These are phyloP conservation scores for Symbiodinium pilosum DNA, from an alignment of 73 alveolate genomes.

Conservation along the genomic window DNA sequence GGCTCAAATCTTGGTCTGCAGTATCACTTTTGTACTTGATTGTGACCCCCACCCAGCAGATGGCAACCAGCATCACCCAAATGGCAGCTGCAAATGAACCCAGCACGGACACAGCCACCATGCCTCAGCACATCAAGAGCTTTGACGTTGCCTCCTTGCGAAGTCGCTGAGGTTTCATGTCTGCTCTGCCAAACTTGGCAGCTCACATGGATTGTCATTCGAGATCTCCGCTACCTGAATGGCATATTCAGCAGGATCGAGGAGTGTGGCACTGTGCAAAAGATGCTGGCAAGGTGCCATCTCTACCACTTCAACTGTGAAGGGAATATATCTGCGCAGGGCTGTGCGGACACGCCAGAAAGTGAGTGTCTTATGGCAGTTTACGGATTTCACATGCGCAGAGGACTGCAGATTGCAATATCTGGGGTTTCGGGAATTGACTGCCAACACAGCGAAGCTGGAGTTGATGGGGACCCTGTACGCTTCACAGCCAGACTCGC, in stretches of 20 bases:
- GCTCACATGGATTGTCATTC: slow-evolving; percentile 38
- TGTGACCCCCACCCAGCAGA: not conserved
- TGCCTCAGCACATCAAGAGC: not conserved
- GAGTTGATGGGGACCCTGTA: no score
- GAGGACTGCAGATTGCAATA: no score
- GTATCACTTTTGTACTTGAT: not conserved
- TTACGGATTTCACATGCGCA: no score
- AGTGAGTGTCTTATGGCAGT: no score
- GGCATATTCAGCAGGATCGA: not conserved
- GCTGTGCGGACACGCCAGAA: no score
- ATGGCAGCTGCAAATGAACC: not conserved
- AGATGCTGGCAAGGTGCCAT: slow-evolving; percentile 15
- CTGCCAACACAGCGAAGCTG: no score
- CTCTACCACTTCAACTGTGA: slow-evolving; percentile 64
- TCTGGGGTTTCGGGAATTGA: no score
- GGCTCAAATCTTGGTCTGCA: slow-evolving; percentile 13
- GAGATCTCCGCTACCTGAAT: slow-evolving; percentile 48
- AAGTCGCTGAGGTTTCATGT: not conserved
- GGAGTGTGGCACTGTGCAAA: no score
- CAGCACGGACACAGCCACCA: slow-evolving; percentile 28
- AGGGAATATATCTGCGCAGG: slow-evolving; percentile 33
- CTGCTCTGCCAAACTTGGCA: not conserved
- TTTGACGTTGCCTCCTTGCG: not conserved
- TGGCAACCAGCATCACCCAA: slow-evolving; percentile 21
- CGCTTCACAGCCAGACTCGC: no score